Evolutionary conservation across 2,329 filamentous ascomycete genomes (phyloP), one percentile per base, ranked within the genome.

Genomic region (Metarhizium robertsii): DNA sequence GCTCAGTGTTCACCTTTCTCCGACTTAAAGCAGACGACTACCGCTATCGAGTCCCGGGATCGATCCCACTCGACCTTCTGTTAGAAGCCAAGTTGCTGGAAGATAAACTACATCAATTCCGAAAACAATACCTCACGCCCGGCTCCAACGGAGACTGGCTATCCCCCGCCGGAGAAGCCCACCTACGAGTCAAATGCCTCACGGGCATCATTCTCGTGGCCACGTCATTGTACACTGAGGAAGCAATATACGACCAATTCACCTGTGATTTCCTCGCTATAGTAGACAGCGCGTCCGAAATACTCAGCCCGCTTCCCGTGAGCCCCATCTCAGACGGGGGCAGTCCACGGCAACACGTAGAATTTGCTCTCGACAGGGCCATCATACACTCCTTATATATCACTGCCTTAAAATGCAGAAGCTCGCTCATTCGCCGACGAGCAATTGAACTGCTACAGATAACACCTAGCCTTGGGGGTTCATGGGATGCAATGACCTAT

Each of bases 311-410:
- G 25, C 7, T 20, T 42, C 54, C 40, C 52, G 49, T 2, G 40
- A 50, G 2, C 36, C 29, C 30, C 48, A 34, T 20, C 7, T 13
- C 49, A 11, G 32, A 42, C 11, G 49, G 49, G n/a, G 38, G 6
- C 36, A 13, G 50, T 10, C 45, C 53, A 5, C 38, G 38, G 16
- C 52, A 48, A 11, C 10, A 20, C 13, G 42, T 29, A 34, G 50
- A 52, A 48, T 56, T 58, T 25, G 46, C 49, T 32, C 56, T 60
- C 52, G 56, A 58, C 46, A 57, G 58, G 58, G 56, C 52, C 30
- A 50, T 58, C 51, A 57, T 61, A 13, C 53, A 60, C 32, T 56
- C 59, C 2, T 56, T 61, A 6, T 61, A 58, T 52, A 48, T 57
- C 6, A 56, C 56, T 14, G 59, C 56, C 42, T 55, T 45, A 18